Evolutionary conservation across 495 filamentous ascomycete species (phyloP), one percentile per base, ranked within the genome.

Genomic region (Tuber borchii): DNA sequence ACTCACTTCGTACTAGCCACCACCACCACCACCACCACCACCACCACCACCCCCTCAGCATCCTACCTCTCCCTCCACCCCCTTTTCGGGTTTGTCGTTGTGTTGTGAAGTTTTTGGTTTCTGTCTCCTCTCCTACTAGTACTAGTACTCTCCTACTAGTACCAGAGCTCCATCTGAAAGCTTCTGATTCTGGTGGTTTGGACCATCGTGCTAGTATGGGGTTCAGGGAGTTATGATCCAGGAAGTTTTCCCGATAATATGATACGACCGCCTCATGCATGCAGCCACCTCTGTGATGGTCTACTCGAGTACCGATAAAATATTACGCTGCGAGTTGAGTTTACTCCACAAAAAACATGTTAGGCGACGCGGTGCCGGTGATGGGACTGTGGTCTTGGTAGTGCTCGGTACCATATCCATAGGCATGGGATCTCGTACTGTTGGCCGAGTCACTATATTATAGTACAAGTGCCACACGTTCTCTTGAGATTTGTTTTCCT

Each of bases 371-470:
- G 26, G 31, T 12, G 26, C 56, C 26, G 56, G 56, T 26, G 56
- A 12, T 9, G n/a, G 26, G 26, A 14, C 51, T 16, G n/a, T 61
- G n/a, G 51, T 1, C 51, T 61, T 14, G n/a, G 12, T 16, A 14
- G 12, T 48, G 17, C 48, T 56, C 48, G 22, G 48, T 56, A 65
- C 56, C 56, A 31, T 17, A 65, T 65, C 56, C 56, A 31, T 65
- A 65, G 56, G 19, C 56, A 34, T 65, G 56, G 56, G 56, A 65
- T 65, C 56, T 65, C 56, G 56, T 34, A 26, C 56, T 65, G 56
- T 31, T 65, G 56, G 26, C 56, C 56, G 56, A 65, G 31, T 34
- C 34, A 14, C 10, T 34, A 34, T 65, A 65, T n/a, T n/a, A n/a
- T n/a, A 37, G 34, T 37, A 37, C 26, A 0, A 34, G 42, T 43